phyloP scores from a whole-genome alignment of 768 basidiomycete genomes.

The Trametes meyenii region DNA sequence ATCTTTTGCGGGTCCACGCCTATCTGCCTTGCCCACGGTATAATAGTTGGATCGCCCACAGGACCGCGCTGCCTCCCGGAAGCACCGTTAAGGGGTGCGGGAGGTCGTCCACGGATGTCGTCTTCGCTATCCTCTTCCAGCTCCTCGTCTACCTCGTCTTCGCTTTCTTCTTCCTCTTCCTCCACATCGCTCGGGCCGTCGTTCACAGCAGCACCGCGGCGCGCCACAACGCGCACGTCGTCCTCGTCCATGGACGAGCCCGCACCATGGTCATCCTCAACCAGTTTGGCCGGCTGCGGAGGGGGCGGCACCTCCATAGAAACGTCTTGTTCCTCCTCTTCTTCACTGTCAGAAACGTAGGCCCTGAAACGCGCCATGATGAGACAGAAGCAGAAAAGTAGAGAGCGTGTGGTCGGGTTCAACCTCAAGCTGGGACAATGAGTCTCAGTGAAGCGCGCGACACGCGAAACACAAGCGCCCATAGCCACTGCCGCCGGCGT shows the following conservation, averaged over 20 bases:
- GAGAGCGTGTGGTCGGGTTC: not conserved
- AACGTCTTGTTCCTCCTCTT: slow-evolving; percentile 52
- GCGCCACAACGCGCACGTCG: slow-evolving; percentile 11
- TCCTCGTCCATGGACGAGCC: slow-evolving; percentile 24
- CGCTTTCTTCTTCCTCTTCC: slow-evolving; percentile 3
- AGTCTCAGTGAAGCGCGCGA: not conserved
- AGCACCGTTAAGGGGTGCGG: not conserved
- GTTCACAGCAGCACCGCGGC: not conserved
- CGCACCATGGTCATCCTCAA: slow-evolving; percentile 32
- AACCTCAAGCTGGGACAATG: not conserved
- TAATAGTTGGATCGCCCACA: slow-evolving; percentile 51
- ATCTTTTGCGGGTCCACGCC: slow-evolving; percentile 87
- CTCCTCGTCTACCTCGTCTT: slow-evolving; percentile 5
- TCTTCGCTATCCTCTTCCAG: slow-evolving; percentile 5
- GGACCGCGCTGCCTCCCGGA: slow-evolving; percentile 2
- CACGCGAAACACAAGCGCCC: not conserved
- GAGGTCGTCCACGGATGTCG: not conserved
- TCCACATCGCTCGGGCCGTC: not conserved
- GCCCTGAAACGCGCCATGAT: slow-evolving; percentile 72
- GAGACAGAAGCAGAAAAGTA: not conserved
- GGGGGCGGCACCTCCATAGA: slow-evolving; percentile 30
- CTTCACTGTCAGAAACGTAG: slow-evolving; percentile 56
- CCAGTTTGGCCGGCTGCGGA: slow-evolving; percentile 34
- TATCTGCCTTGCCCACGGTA: slow-evolving; percentile 72
- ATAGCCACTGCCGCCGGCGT: not conserved